Percentiles rank a stretch among this genome's conserved stretches.
These are phyloP conservation scores for Filobasidium floriforme DNA, from an alignment of 768 basidiomycete genomes.

Conservation along the genomic window DNA sequence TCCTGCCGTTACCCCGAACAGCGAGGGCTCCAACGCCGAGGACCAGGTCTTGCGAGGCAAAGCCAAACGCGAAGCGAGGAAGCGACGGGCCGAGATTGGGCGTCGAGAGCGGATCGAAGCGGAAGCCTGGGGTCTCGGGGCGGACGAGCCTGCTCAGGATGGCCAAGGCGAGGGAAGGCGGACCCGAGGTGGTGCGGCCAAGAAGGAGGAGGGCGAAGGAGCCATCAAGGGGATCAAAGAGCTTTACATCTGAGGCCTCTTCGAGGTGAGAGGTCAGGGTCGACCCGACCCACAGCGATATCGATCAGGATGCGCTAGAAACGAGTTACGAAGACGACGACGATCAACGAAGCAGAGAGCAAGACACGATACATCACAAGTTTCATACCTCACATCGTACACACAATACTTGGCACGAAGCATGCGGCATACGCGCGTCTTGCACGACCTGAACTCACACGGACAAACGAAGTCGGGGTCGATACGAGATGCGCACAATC, in stretches of 20 bases:
- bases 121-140: slow-evolving; percentile 7
- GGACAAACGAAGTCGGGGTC: too few relatives aligned
- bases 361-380: too few relatives aligned
- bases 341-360: too few relatives aligned
- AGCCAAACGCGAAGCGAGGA: slow-evolving; percentile 9
- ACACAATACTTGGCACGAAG: too few relatives aligned
- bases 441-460: too few relatives aligned
- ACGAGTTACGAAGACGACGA: too few relatives aligned
- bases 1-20: neutral
- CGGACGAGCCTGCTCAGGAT: neutral
- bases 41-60: slow-evolving; percentile 2
- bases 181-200: neutral
- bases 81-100: neutral
- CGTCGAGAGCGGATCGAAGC: slow-evolving; percentile 11
- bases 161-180: neutral
- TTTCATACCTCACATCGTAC: too few relatives aligned
- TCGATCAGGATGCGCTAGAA: too few relatives aligned
- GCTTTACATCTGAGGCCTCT: slow-evolving; percentile 5
- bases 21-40: neutral
- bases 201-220: neutral
- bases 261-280: too few relatives aligned
- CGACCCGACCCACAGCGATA: too few relatives aligned
- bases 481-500: too few relatives aligned
- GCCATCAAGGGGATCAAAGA: slow-evolving; percentile 11
- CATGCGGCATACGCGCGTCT: too few relatives aligned